These are phyloP conservation scores for Calonectria multiphialidica DNA, from an alignment of 2,329 filamentous ascomycete species.

Conservation along the genomic window DNA sequence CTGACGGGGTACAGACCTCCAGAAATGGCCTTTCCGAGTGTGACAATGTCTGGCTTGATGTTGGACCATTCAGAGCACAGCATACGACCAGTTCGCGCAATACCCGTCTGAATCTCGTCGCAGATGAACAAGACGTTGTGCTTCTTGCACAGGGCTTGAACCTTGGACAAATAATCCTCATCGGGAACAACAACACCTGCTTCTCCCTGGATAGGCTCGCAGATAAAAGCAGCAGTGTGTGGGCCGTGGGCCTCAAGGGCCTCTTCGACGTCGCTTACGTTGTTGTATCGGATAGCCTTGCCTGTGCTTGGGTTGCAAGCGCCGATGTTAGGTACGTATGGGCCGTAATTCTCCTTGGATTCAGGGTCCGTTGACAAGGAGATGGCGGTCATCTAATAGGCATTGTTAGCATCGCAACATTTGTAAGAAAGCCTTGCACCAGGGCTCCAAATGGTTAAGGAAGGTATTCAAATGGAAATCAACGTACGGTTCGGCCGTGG, in stretches of 20 bases:
- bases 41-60: constrained; percentile 94
- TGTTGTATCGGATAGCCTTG: constrained; percentile 86
- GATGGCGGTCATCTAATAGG: constrained; percentile 86
- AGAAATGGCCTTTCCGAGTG: constrained; percentile 96
- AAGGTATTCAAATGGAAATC: not conserved
- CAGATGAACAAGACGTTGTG: constrained; percentile 96
- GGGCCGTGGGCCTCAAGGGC: constrained; percentile 84
- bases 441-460: not conserved
- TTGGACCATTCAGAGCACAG: constrained; percentile 94
- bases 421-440: not conserved
- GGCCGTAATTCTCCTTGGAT: constrained; percentile 95
- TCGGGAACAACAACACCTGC: constrained; percentile 96
- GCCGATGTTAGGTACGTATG: constrained; percentile 91
- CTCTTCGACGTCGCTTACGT: constrained; percentile 82
- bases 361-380: constrained; percentile 97
- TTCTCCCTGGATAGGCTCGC: constrained; percentile 97
- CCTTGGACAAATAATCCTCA: constrained; percentile 85
- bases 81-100: constrained; percentile 93
- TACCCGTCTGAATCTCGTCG: constrained; percentile 98
- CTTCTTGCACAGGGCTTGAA: constrained; percentile 89
- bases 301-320: constrained; percentile 79
- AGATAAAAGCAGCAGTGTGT: constrained; percentile 90
- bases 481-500: constrained; percentile 88
- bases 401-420: not conserved
- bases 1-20: constrained; percentile 99